Evolutionary conservation across 352 stramenopile genomes (phyloP), one percentile per base, ranked within the genome.

Genomic region (Pythium angustatum): DNA sequence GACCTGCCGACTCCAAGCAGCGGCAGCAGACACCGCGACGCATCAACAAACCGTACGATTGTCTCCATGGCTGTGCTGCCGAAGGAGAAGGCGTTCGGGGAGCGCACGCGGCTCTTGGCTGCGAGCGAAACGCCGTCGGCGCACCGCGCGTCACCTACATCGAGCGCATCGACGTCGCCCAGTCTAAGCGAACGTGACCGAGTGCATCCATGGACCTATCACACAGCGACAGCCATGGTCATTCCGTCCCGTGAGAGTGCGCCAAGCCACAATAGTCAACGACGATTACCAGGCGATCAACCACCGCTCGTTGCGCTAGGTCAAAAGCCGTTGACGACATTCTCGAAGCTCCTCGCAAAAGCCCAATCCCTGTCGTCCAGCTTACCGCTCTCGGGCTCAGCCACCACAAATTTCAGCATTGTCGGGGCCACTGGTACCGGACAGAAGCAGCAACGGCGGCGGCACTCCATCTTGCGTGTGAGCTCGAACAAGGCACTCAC

Each of bases 391-490:
- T 14, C 50, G 3, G 38, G 54, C 30, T 56, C 53, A 8, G n/a
- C 53, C 5, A 5, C 47, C 2, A 19, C 26, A 21, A 45, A n/a
- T 8, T 64, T 57, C 26, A 22, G 48, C 9, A 34, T 64, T 1
- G 31, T 64, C 12, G 31, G 45, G 12, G 44, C 21, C 5, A 22
- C 21, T 19, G 40, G 14, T 7, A 36, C 17, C 19, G 30, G 34
- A 4, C 51, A 38, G 9, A 50, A 48, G 21, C 22, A 57, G 11
- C 64, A 71, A 36, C 31, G 64, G 40, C 30, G 64, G 26, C 28
- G 65, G 33, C 43, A 87, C 45, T 91, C 83, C 3, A 91, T 93
- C 49, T 65, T 93, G 50, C 76, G 85, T 14, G 77, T 91, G 60
- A 81, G 70, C 48, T 79, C 84, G 27, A 63, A 41, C 71, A 70